Conservation (phyloP, 371 early-diverging fungal species). For the Catenaria anguillulae region DNA sequence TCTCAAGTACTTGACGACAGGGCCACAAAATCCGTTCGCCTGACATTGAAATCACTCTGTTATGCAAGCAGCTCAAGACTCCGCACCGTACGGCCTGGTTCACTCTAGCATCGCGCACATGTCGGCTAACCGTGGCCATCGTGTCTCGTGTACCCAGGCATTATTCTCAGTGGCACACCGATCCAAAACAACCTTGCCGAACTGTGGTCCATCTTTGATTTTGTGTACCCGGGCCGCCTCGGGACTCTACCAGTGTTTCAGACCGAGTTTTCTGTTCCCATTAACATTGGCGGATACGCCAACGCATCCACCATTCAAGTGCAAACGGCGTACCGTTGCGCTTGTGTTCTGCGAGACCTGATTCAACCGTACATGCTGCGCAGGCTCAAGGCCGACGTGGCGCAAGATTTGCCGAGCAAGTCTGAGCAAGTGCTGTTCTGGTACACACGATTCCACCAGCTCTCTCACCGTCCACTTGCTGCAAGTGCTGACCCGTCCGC, state of each 20-base stretch:
- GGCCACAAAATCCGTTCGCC: constrained; percentile 97
- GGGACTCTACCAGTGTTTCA: constrained; percentile 90
- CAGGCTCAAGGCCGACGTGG: constrained; percentile 87
- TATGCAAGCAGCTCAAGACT: constrained; percentile 58
- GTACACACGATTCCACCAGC: too few relatives aligned
- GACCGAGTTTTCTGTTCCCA: constrained; percentile 78
- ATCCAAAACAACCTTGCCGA: constrained; percentile 96
- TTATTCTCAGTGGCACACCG: constrained; percentile 93
- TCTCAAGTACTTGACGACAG: too few relatives aligned
- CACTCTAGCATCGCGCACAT: constrained; percentile 7
- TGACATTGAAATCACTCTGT: constrained; percentile 70
- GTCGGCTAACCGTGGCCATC: too few relatives aligned
- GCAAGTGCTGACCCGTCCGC: constrained; percentile 40
- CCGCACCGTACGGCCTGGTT: constrained; percentile 7
- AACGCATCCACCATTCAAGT: constrained; percentile 76
- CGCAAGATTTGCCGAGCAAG: constrained; percentile 79
- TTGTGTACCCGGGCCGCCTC: constrained; percentile 82
- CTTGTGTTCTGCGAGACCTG: constrained; percentile 70
- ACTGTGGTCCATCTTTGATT: constrained; percentile 94
- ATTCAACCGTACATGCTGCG: constrained; percentile 89
- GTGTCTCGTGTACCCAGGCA: too few relatives aligned
- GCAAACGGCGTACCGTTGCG: constrained; percentile 84
- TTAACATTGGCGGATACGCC: constrained; percentile 81
- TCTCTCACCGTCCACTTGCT: not conserved
- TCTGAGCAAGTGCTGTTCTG: constrained; percentile 60